Evolutionary conservation across 805 yeast species (phyloP), one percentile per base, ranked within the genome.

Genomic region (Blastobotrys chiropterorum): DNA sequence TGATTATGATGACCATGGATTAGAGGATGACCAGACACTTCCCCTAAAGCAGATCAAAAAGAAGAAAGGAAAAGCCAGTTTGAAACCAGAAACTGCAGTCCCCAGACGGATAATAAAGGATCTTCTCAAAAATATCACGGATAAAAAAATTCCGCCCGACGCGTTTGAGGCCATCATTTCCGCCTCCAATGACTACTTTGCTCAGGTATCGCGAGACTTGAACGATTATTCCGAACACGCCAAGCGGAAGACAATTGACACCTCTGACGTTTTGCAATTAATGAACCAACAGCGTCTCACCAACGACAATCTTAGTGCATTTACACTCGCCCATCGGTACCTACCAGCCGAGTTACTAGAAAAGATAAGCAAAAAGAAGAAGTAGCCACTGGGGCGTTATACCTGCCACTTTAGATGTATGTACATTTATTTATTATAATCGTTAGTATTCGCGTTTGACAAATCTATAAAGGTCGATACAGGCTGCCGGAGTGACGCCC

Each of bases 401-500:
- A n/a, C n/a, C n/a, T n/a, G n/a, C n/a, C n/a, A n/a, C n/a, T n/a
- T n/a, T 40, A 46, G 14, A 22, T 41, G n/a, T 22, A 40, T 15
- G 16, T 46, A 19, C 43, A 43, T 5, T 34, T 30, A 22, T n/a
- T 16, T 40, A 45, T 39, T n/a, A 20, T 31, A 11, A 14, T n/a
- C 15, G 43, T n/a, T 14, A 16, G 26, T 19, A 17, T 21, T 34
- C 20, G 21, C 39, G 51, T 22, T 65, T 46, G 3, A 68, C 63
- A 53, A 63, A 57, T 41, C 67, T 62, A 42, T 83, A 86, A 46
- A 90, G 73, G 63, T 87, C 95, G 56, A 89, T 85, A 15, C 88
- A 73, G 0, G 97, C 94, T 0, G 97, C 92, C 0, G 98, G 96
- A 0, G 98, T 92, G 1, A 94, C 82, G 0, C 99, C 98, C 62